These are phyloP conservation scores for Talaromyces ruber DNA, from an alignment of 495 filamentous ascomycete genomes.

Conservation along the genomic window DNA sequence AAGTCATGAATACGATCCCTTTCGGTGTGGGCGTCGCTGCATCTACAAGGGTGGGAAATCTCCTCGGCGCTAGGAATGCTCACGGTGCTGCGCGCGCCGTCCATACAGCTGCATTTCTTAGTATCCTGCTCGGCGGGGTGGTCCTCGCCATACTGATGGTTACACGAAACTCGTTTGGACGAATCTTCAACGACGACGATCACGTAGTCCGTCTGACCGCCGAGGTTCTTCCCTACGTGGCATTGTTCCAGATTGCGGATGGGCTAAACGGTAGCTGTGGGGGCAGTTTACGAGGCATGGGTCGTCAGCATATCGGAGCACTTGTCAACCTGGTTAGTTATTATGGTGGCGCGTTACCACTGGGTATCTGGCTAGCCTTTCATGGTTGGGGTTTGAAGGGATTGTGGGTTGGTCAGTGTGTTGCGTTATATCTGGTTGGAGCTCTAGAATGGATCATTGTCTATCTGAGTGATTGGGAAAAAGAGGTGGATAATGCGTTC, in stretches of 20 bases:
- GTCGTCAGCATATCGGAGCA: conserved; percentile 81
- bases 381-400: conserved; percentile 82
- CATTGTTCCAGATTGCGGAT: conserved; percentile 92
- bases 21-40: conserved; percentile 86
- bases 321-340: conserved; percentile 86
- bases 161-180: conserved; percentile 68
- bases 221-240: conserved; percentile 79
- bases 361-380: conserved; percentile 82
- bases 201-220: conserved; percentile 68
- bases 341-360: conserved; percentile 74
- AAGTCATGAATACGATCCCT: conserved; percentile 87
- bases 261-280: conserved; percentile 82
- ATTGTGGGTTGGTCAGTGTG: conserved; percentile 84
- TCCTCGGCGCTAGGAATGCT: conserved; percentile 64
- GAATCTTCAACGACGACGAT: conserved; percentile 75
- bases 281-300: conserved; percentile 76
- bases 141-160: conserved; percentile 69
- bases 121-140: conserved; percentile 55
- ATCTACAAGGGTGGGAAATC: conserved; percentile 71
- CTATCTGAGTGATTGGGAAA: conserved; percentile 67
- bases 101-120: conserved; percentile 70
- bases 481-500: conserved; percentile 69
- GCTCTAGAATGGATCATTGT: conserved; percentile 75
- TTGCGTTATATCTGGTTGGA: conserved; percentile 80
- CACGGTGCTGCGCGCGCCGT: conserved; percentile 64